phyloP scores from a whole-genome alignment of 164 flowering plant genomes.

The Liriodendron chinense region DNA sequence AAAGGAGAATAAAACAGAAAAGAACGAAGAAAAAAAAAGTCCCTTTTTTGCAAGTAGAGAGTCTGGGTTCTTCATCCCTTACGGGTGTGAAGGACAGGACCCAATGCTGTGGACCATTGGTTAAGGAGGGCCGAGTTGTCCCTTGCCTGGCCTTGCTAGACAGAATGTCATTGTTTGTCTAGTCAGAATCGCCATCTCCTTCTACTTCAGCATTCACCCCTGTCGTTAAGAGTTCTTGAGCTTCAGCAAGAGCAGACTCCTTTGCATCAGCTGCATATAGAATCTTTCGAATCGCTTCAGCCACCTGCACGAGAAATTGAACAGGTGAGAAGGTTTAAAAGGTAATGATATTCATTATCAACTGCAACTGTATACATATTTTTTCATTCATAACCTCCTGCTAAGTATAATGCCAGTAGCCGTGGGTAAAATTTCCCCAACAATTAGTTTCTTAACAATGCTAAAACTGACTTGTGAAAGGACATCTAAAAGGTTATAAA shows the following conservation, averaged over 20 bases:
- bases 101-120: not conserved
- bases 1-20: not conserved
- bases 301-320: conserved; percentile 43
- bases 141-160: not conserved
- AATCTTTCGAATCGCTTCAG: conserved; percentile 63
- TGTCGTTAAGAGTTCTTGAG: conserved; percentile 48
- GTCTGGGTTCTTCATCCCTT: not conserved
- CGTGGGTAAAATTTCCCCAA: too few species aligned
- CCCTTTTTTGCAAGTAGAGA: not conserved
- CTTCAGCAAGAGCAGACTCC: conserved; percentile 66
- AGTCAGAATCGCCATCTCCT: not conserved
- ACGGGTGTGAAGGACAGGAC: not conserved
- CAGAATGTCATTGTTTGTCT: not conserved
- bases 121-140: not conserved
- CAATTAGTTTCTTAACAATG: too few species aligned
- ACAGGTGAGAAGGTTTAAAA: not conserved
- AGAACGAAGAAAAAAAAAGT: not conserved
- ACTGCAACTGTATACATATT: too few species aligned
- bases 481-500: too few species aligned
- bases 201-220: conserved; percentile 14
- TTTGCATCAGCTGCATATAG: conserved; percentile 77
- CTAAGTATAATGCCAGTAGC: too few species aligned
- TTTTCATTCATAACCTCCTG: too few species aligned
- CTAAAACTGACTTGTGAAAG: too few species aligned
- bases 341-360: too few species aligned